Percentiles rank a stretch among this genome's conserved stretches.
Conservation (phyloP, 441 rosid genomes). For the Gossypium schwendimanii region DNA sequence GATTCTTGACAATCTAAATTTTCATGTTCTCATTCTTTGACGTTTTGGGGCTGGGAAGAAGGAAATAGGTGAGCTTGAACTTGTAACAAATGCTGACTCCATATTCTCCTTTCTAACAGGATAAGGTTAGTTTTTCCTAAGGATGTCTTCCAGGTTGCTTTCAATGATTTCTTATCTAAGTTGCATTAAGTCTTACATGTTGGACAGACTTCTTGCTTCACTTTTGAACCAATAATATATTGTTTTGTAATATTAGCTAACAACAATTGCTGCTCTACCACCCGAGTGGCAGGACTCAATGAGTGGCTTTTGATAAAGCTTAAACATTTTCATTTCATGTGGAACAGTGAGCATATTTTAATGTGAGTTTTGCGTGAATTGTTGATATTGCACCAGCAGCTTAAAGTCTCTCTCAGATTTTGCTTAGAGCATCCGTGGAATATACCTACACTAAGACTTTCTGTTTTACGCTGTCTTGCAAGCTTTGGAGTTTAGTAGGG, state of each 20-base stretch:
- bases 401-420: not conserved
- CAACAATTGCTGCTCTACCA: not conserved
- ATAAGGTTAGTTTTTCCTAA: not conserved
- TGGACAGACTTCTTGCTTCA: not conserved
- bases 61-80: not conserved
- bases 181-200: not conserved
- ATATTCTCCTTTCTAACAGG: not conserved
- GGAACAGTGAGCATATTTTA: not conserved
- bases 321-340: not conserved
- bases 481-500: conserved; percentile 3
- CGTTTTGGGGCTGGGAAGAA: not conserved
- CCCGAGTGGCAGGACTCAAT: not conserved
- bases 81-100: not conserved
- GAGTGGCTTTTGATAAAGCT: not conserved
- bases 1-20: not conserved
- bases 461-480: not conserved
- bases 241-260: not conserved
- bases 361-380: not conserved
- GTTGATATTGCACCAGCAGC: not conserved
- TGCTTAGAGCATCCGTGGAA: not conserved
- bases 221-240: not conserved
- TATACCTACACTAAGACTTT: not conserved
- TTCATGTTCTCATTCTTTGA: not conserved
- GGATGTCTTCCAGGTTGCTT: not conserved
- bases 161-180: not conserved